Evolutionary conservation across 306 rosid genomes (phyloP), one percentile per base, ranked within the genome.

Genomic region (Lathyrus aphaca): DNA sequence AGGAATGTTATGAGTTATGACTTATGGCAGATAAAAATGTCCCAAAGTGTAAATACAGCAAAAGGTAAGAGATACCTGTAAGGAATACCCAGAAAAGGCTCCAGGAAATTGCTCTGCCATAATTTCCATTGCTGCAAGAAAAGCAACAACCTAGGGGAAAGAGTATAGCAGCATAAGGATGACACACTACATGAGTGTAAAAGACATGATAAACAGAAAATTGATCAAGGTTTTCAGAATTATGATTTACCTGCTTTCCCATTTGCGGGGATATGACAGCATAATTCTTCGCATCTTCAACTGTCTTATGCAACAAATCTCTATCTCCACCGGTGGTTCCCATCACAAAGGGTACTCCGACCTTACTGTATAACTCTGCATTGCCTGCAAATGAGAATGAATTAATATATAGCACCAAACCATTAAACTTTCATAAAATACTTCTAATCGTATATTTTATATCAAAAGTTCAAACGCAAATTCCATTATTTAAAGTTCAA

Each of bases 51-150:
- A 39, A 73, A 64, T 48, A 55, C 32, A 35, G 60, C 49, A 42
- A 69, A 56, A 39, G 29, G 29, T 25, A 25, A 25, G 62, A 56
- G 68, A 57, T 64, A 92, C 98, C 96, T 92, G 88, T 39, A 92
- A 82, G 42, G 92, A 87, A 80, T 92, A 92, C 30, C 96, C 98
- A 32, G 95, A 88, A 77, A 89, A 89, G 74, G 98, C 98, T 60
- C 95, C 96, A 73, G 98, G 96, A 82, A 87, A 92, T 73, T 92
- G 96, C 81, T 90, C 90, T 25, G 94, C 91, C 98, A 94, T 86
- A 40, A 86, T 88, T 72, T 93, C 97, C 97, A 94, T 94, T 10
- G 98, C 90, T n/a, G 97, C 96, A 71, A 94, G 97, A 85, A 90
- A 90, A 59, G 97, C 97, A 68, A 94, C 95, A 57, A 90, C 97